Conservation (phyloP, 306 rosid species). For the Trifolium subterraneum region DNA sequence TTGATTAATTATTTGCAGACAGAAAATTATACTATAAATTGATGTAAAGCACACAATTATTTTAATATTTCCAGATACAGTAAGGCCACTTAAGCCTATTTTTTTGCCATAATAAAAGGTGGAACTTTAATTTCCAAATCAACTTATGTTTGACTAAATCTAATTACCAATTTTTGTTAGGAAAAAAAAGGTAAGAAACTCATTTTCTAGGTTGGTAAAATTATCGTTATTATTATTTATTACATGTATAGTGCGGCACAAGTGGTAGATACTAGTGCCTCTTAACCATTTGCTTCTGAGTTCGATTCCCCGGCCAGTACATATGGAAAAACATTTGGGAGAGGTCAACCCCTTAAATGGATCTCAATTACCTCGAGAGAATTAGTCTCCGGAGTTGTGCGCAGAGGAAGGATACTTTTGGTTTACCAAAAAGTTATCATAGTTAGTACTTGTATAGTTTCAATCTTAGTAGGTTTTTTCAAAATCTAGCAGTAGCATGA, state of each 20-base stretch:
- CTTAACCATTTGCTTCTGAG: too few species aligned
- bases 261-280: too few species aligned
- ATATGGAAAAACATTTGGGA: too few species aligned
- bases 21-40: background rate
- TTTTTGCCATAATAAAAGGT: too few species aligned
- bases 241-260: background rate
- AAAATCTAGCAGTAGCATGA: background rate
- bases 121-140: background rate
- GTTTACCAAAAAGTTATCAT: background rate
- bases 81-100: too few species aligned
- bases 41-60: background rate
- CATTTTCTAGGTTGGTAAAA: conserved; percentile 7
- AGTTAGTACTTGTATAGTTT: conserved; percentile 14
- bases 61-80: too few species aligned
- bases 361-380: too few species aligned
- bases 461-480: conserved; percentile 18
- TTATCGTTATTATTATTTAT: conserved; percentile 12
- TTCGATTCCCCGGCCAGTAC: too few species aligned
- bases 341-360: too few species aligned
- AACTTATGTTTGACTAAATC: conserved; percentile 36
- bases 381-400: too few species aligned
- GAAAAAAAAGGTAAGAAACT: conserved; percentile 7
- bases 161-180: background rate
- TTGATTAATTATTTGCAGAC: background rate
- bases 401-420: too few species aligned